A percentile compares a stretch with the other conserved stretches of the same genome.
These are phyloP conservation scores for Metarhizium album DNA, from an alignment of 2,329 filamentous ascomycete genomes.

Conservation along the genomic window DNA sequence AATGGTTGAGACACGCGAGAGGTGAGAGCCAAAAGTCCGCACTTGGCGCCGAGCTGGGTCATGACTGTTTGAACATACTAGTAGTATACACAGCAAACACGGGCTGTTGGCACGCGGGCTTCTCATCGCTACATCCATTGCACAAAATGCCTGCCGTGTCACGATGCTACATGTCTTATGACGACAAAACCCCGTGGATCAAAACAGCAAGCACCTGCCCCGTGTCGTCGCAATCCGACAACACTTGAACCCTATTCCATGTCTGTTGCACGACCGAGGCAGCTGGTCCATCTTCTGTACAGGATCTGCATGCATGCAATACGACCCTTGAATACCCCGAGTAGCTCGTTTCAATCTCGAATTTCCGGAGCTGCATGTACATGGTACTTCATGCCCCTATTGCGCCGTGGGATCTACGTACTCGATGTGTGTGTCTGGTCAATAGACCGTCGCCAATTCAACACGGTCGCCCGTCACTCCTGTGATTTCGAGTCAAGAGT, in stretches of 20 bases:
- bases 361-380: too few relatives aligned
- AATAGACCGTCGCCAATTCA: too few relatives aligned
- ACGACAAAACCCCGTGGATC: not conserved
- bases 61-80: not conserved
- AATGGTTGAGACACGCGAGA: not conserved
- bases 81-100: not conserved
- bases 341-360: too few relatives aligned
- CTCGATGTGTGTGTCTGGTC: too few relatives aligned
- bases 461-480: too few relatives aligned
- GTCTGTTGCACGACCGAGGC: not conserved
- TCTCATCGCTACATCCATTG: not conserved
- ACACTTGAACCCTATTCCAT: too few relatives aligned
- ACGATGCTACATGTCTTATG: not conserved
- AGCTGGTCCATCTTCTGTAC: not conserved
- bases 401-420: too few relatives aligned
- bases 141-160: not conserved
- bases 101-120: not conserved
- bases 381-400: too few relatives aligned
- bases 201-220: too few relatives aligned
- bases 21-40: not conserved
- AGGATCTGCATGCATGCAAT: not conserved
- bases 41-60: not conserved
- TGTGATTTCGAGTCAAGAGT: too few relatives aligned
- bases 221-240: too few relatives aligned
- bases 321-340: too few relatives aligned